Percentiles rank a stretch among this genome's conserved stretches.
Conservation (phyloP, 441 rosid species). For the Gossypium davidsonii region DNA sequence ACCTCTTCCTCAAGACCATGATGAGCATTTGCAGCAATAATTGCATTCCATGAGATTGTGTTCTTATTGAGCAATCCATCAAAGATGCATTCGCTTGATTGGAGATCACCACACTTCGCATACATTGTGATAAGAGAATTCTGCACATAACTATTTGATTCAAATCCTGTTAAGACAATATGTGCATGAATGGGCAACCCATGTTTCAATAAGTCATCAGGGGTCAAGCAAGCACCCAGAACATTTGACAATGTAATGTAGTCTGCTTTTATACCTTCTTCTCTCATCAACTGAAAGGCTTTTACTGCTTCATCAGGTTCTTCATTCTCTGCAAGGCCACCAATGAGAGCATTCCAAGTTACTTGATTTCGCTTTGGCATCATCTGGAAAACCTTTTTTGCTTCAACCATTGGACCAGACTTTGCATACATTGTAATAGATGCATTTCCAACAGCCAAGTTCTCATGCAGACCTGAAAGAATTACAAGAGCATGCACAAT, state of each 20-base stretch:
- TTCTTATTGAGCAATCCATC: conserved; percentile 31
- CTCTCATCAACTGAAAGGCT: conserved; percentile 51
- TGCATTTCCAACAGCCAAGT: conserved; percentile 63
- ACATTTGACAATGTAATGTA: conserved; percentile 62
- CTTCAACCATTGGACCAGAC: conserved; percentile 43
- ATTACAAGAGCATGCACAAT: conserved; percentile 61
- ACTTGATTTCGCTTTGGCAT: conserved; percentile 47
- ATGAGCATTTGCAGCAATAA: conserved; percentile 64
- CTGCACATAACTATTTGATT: conserved; percentile 44
- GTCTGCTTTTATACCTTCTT: conserved; percentile 39
- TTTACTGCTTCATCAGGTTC: conserved; percentile 38
- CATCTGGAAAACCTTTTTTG: conserved; percentile 41
- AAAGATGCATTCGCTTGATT: conserved; percentile 50
- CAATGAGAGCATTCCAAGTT: conserved; percentile 82
- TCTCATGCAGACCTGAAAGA: conserved; percentile 39
- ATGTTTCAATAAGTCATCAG: conserved; percentile 33
- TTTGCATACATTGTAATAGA: conserved; percentile 66
- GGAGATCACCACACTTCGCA: conserved; percentile 68
- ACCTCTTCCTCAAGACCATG: conserved; percentile 64
- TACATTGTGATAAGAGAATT: conserved; percentile 82
- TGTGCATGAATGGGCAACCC: conserved; percentile 66
- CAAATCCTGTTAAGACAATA: conserved; percentile 49
- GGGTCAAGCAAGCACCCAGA: conserved; percentile 57
- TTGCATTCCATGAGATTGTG: conserved; percentile 63
- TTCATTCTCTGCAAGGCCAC: conserved; percentile 59